phyloP scores from a whole-genome alignment of 2,329 filamentous ascomycete species.

The Sporothrix luriei region DNA sequence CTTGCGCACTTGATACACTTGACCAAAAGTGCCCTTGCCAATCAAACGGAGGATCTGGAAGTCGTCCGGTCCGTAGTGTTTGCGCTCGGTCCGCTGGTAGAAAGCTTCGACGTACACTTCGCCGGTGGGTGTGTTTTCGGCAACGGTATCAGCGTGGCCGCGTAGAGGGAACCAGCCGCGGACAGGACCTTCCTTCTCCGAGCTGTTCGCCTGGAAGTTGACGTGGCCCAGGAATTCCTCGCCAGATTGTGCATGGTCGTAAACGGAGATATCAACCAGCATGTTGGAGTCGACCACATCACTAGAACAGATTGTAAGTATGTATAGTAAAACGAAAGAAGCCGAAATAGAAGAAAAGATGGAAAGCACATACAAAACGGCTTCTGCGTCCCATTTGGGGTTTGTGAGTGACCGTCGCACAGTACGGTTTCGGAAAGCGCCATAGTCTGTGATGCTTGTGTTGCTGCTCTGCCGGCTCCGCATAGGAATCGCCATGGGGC shows the following conservation, averaged over 20 bases:
- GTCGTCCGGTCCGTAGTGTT: constrained; percentile 89
- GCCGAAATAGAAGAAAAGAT: constrained; percentile 19
- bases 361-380: constrained; percentile 74
- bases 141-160: constrained; percentile 70
- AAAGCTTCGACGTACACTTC: constrained; percentile 85
- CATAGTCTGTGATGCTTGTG: constrained; percentile 75
- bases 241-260: constrained; percentile 72
- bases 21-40: constrained; percentile 96
- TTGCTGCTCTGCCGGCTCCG: constrained; percentile 95
- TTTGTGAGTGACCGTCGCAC: constrained; percentile 67
- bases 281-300: constrained; percentile 92
- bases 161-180: constrained; percentile 84
- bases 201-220: constrained; percentile 69
- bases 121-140: constrained; percentile 75
- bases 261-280: constrained; percentile 88
- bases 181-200: constrained; percentile 68
- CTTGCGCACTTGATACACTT: constrained; percentile 98
- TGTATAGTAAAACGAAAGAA: background rate
- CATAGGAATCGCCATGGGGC: constrained; percentile 94
- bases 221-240: constrained; percentile 93
- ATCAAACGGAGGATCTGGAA: constrained; percentile 96
- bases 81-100: constrained; percentile 86
- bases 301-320: constrained; percentile 50
- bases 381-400: constrained; percentile 94
- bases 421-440: constrained; percentile 61